phyloP scores from a whole-genome alignment of 2,329 filamentous ascomycete species.

The Stachybotrys echinatus region DNA sequence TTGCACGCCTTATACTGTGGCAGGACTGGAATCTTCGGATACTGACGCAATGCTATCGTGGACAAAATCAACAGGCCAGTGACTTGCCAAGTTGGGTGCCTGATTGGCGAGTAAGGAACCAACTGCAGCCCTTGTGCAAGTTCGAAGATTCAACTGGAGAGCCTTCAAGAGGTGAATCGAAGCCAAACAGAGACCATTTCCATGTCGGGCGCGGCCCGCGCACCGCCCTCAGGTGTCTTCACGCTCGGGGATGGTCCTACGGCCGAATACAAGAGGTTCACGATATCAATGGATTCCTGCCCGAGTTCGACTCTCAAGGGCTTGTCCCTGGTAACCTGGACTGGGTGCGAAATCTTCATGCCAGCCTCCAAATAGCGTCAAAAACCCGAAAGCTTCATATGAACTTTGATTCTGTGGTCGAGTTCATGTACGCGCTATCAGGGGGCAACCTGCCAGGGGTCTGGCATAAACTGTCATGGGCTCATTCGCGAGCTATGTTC shows the following conservation, averaged over 20 bases:
- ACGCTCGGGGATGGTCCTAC: not conserved
- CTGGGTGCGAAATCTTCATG: not conserved
- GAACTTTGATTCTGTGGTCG: slow-evolving; percentile 1
- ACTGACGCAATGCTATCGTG: not conserved
- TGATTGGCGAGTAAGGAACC: not conserved
- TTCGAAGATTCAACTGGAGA: not conserved
- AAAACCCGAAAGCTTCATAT: not conserved
- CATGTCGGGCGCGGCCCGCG: not conserved
- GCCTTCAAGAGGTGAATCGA: not conserved
- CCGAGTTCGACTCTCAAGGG: not conserved
- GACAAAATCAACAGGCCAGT: not conserved
- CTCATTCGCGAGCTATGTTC: not conserved
- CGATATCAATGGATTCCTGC: not conserved
- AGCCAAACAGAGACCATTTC: not conserved
- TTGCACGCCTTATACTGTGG: not conserved
- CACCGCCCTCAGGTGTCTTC: not conserved
- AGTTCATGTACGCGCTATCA: not conserved
- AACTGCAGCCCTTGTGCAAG: not conserved
- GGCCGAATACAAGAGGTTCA: not conserved
- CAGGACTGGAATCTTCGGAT: not conserved
- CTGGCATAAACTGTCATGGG: slow-evolving; percentile 1
- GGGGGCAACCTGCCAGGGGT: not conserved
- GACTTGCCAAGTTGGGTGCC: not conserved
- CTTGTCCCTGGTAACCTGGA: not conserved
- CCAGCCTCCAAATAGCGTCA: not conserved